A percentile compares a stretch with the other conserved stretches of the same genome.
phyloP scores from a whole-genome alignment of 768 basidiomycete genomes.

The Neoboletus magnificus region DNA sequence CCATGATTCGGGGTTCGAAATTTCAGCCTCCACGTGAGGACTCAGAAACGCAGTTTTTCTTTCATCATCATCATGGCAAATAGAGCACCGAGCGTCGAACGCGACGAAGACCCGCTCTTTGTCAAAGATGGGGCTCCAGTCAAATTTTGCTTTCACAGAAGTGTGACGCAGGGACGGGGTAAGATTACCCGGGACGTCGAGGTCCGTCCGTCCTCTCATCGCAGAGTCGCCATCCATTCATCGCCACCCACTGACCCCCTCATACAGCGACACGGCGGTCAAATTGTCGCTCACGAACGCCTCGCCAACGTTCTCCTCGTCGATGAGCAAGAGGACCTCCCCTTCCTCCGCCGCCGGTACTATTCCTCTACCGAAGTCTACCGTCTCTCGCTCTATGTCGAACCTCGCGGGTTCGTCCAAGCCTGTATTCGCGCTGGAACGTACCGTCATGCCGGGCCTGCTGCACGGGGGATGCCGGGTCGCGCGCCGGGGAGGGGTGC shows the following conservation, averaged over 20 bases:
- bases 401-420: constrained; percentile 26
- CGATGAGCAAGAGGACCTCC: constrained; percentile 28
- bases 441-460: constrained; percentile 12
- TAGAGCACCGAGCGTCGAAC: not conserved
- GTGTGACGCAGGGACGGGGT: constrained; percentile 21
- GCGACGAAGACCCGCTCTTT: constrained; percentile 17
- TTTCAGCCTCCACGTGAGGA: constrained; percentile 1
- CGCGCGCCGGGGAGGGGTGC: not conserved
- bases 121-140: constrained; percentile 20
- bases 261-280: constrained; percentile 21
- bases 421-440: constrained; percentile 12
- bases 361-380: constrained; percentile 20
- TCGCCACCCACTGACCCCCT: too few relatives aligned
- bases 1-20: constrained; percentile 29
- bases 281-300: constrained; percentile 14
- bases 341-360: constrained; percentile 23
- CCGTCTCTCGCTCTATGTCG: constrained; percentile 20
- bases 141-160: constrained; percentile 28
- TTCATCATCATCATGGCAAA: not conserved
- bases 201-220: constrained; percentile 5
- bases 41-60: not conserved
- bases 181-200: constrained; percentile 19
- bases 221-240: not conserved
- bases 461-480: constrained; percentile 24
- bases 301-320: constrained; percentile 26